Percentiles rank a stretch among this genome's conserved stretches.
Evolutionary conservation across 1,284 basidiomycete genomes (phyloP).

Genomic region (Hypsizygus ulmarius): DNA sequence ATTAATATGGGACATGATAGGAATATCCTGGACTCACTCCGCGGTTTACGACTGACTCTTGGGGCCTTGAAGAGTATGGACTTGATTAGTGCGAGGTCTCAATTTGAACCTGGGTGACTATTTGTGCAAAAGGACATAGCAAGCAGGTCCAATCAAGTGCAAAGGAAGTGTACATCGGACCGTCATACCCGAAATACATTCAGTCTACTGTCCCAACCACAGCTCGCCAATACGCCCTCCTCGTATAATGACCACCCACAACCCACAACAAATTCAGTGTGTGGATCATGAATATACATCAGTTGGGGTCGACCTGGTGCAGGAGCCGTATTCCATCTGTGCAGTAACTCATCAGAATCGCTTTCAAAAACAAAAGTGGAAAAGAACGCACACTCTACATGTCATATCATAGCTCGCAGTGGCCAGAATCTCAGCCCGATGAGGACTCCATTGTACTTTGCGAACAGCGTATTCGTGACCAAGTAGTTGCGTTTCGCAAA

Average conservation of each 20-base stretch:
- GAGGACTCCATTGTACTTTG: constrained; percentile 77
- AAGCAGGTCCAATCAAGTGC: background rate
- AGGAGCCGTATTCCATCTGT: constrained; percentile 65
- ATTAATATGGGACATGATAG: background rate
- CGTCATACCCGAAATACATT: constrained; percentile 64
- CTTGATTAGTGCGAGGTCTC: no score
- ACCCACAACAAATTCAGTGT: constrained; percentile 95
- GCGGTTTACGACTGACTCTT: background rate
- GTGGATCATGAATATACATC: constrained; percentile 74
- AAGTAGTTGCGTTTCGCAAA: constrained; percentile 62
- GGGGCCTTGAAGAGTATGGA: no score
- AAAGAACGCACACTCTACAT: constrained; percentile 76
- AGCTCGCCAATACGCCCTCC: constrained; percentile 81
- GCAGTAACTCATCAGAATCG: constrained; percentile 4
- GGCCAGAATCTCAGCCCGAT: constrained; percentile 72
- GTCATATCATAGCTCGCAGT: constrained; percentile 97
- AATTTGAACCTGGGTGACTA: no score
- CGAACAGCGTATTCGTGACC: constrained; percentile 84
- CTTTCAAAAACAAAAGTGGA: constrained; percentile 1
- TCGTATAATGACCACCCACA: constrained; percentile 89
- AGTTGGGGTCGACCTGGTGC: constrained; percentile 53
- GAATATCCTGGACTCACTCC: constrained; percentile 9
- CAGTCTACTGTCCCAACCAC: constrained; percentile 87
- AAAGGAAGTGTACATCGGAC: background rate
- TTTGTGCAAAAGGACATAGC: no score